Percentiles rank a stretch among this genome's conserved stretches.
phyloP scores from a whole-genome alignment of 2,329 filamentous ascomycete species.

The Hymenoscyphus fructigenus region DNA sequence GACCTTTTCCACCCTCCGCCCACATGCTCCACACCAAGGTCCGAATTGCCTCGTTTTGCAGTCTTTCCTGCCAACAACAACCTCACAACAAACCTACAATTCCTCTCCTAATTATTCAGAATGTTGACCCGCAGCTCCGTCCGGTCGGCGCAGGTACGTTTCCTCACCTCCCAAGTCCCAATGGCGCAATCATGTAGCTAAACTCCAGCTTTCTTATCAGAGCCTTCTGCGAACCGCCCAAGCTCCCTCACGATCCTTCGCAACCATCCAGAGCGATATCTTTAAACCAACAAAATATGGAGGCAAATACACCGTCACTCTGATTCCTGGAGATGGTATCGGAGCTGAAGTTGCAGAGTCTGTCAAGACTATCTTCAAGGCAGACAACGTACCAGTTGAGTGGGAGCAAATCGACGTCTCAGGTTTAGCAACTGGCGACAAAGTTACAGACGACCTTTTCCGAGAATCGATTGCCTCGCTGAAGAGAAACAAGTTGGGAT shows the following conservation, averaged over 20 bases:
- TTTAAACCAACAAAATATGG: conserved; percentile 97
- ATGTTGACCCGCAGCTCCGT: conserved; percentile 38
- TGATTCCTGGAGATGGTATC: conserved; percentile 98
- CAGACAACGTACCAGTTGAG: conserved; percentile 96
- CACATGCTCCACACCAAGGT: conserved; percentile 9
- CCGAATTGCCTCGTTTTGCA: conserved; percentile 14
- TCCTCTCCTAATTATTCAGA: conserved; percentile 22
- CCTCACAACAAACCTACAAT: conserved; percentile 16
- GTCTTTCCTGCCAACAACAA: conserved; percentile 4
- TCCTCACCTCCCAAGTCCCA: conserved; percentile 17
- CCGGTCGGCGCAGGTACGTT: conserved; percentile 47
- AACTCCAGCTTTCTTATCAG: conserved; percentile 33
- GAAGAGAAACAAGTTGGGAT: conserved; percentile 96
- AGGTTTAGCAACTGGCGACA: conserved; percentile 78
- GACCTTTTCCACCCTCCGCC: not conserved
- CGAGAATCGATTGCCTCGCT: conserved; percentile 92
- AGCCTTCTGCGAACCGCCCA: conserved; percentile 36
- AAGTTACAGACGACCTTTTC: conserved; percentile 93
- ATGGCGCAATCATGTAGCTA: conserved; percentile 31
- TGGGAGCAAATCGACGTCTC: conserved; percentile 98
- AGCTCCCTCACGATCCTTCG: conserved; percentile 49
- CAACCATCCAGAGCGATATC: conserved; percentile 88
- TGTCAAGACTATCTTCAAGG: conserved; percentile 99
- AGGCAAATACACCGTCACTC: conserved; percentile 97
- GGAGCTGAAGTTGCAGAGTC: conserved; percentile 97